phyloP scores from a whole-genome alignment of 2,329 filamentous ascomycete genomes.

The Trichoderma sp. region DNA sequence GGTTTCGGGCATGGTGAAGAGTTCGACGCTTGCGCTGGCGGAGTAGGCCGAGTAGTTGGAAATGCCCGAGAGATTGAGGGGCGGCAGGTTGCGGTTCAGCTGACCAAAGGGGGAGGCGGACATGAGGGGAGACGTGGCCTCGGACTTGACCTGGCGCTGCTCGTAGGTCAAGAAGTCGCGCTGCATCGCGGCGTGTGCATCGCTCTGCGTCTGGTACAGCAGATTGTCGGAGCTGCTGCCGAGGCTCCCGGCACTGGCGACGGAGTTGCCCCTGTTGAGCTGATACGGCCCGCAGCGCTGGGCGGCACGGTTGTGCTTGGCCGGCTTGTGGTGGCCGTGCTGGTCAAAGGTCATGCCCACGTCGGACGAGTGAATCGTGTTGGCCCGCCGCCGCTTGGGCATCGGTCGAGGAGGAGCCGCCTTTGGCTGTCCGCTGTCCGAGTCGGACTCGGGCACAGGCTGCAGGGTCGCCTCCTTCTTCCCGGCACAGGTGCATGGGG shows the following conservation, averaged over 20 bases:
- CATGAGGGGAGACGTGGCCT: slow-evolving; percentile 62
- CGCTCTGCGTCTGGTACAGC: slow-evolving; percentile 44
- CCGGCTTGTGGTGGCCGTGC: slow-evolving; percentile 65
- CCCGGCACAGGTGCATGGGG: slow-evolving; percentile 64
- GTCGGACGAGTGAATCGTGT: slow-evolving; percentile 65
- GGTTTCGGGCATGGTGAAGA: slow-evolving; percentile 52
- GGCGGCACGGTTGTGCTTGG: slow-evolving; percentile 62
- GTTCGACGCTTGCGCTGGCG: slow-evolving; percentile 52
- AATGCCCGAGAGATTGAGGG: slow-evolving; percentile 61
- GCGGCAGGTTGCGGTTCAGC: slow-evolving; percentile 54
- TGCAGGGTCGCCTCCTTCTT: slow-evolving; percentile 65
- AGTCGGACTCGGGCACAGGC: slow-evolving; percentile 65
- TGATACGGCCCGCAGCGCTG: slow-evolving; percentile 66
- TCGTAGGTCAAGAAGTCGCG: slow-evolving; percentile 46
- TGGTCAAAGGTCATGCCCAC: slow-evolving; percentile 62
- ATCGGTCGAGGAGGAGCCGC: slow-evolving; percentile 46
- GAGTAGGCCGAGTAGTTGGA: slow-evolving; percentile 53
- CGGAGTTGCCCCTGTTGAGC: slow-evolving; percentile 60
- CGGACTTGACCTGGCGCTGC: slow-evolving; percentile 61
- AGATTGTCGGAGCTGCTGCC: slow-evolving; percentile 48
- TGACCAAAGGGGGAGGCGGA: slow-evolving; percentile 54
- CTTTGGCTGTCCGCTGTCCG: slow-evolving; percentile 50
- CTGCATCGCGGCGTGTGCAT: slow-evolving; percentile 43
- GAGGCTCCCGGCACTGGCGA: slow-evolving; percentile 56
- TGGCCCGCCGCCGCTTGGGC: slow-evolving; percentile 58